Evolutionary conservation across 768 basidiomycete genomes (phyloP).

Genomic region (Ephemerocybe angulata): DNA sequence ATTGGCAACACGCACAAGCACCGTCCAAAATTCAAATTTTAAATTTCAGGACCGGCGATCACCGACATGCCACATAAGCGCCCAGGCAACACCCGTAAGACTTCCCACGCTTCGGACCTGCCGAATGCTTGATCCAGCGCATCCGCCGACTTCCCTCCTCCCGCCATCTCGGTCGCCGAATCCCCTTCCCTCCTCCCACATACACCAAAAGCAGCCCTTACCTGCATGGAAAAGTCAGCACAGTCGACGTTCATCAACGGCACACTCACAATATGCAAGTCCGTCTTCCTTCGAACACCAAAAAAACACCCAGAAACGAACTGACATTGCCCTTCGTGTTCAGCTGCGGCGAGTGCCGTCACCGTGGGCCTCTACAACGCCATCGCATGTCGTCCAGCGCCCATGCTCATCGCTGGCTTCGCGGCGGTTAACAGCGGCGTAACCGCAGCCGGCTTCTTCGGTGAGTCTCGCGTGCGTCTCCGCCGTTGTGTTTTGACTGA

Average conservation of each 20-base stretch:
- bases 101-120: neutral
- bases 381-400: conserved; percentile 43
- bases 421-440: conserved; percentile 72
- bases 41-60: too few relatives aligned
- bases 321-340: neutral
- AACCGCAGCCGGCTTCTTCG: conserved; percentile 73
- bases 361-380: conserved; percentile 43
- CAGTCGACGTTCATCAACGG: conserved; percentile 50
- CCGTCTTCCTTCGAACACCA: conserved; percentile 42
- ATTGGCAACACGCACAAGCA: too few relatives aligned
- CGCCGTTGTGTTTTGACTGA: conserved; percentile 3
- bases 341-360: conserved; percentile 59
- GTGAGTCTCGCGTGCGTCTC: conserved; percentile 39
- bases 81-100: too few relatives aligned
- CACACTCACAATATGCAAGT: conserved; percentile 74
- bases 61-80: too few relatives aligned
- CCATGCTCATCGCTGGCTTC: conserved; percentile 47
- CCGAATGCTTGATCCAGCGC: neutral
- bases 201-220: too few relatives aligned
- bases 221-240: conserved; percentile 30
- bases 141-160: neutral
- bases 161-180: neutral
- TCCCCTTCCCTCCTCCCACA: neutral
- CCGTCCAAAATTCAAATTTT: too few relatives aligned
- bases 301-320: conserved; percentile 23